phyloP scores from a whole-genome alignment of 208 protist species.

The Leishmania mexicana region DNA sequence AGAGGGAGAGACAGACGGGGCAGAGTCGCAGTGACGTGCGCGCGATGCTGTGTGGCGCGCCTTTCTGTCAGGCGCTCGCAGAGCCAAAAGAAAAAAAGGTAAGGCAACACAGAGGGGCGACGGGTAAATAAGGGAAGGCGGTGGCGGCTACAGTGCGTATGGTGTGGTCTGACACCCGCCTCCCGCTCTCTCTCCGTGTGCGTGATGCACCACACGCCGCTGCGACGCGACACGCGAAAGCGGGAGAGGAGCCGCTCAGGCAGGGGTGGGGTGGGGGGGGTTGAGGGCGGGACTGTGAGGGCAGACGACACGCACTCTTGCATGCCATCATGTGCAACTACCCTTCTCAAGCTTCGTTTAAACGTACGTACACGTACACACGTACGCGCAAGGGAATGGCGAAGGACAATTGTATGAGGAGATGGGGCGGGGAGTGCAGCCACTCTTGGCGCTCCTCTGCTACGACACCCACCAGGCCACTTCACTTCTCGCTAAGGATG shows the following conservation, averaged over 20 bases:
- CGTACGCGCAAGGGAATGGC: background rate
- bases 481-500: slow-evolving; percentile 35
- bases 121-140: background rate
- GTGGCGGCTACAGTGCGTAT: background rate
- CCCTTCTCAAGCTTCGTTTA: background rate
- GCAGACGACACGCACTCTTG: background rate
- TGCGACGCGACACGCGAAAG: background rate
- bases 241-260: background rate
- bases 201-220: background rate
- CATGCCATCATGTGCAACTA: background rate
- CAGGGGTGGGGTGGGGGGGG: background rate
- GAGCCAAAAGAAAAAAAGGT: background rate
- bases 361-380: background rate
- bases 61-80: background rate
- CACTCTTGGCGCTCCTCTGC: background rate
- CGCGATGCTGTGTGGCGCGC: background rate
- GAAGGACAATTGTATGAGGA: background rate
- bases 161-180: background rate
- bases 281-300: background rate
- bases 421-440: background rate
- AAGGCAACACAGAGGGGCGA: background rate
- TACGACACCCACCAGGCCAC: background rate
- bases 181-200: background rate
- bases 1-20: background rate
- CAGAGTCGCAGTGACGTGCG: background rate